These are phyloP conservation scores for Xylaria digitata DNA, from an alignment of 2,329 filamentous ascomycete genomes.

Conservation along the genomic window DNA sequence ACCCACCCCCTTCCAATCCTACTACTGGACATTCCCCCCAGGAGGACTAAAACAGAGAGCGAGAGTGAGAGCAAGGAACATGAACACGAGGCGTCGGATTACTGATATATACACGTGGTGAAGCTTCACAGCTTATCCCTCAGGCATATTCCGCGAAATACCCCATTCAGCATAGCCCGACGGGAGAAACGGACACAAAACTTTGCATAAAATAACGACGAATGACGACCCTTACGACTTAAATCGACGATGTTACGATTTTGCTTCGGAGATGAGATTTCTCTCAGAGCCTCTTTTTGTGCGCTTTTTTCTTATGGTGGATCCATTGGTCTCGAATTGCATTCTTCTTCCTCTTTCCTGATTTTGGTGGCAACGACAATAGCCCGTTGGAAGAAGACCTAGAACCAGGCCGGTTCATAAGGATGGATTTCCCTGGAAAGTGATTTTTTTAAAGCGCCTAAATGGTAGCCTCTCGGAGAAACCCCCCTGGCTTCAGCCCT, in stretches of 20 bases:
- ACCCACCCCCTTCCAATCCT: conserved; percentile 29
- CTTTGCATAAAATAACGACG: conserved; percentile 52
- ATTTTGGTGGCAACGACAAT: conserved; percentile 38
- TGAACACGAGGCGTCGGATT: conserved; percentile 45
- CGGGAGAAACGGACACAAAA: conserved; percentile 48
- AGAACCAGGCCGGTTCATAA: conserved; percentile 48
- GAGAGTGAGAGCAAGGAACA: conserved; percentile 33
- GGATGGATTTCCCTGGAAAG: conserved; percentile 38
- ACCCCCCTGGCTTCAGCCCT: conserved; percentile 7
- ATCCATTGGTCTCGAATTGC: conserved; percentile 34
- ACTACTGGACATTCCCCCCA: conserved; percentile 43
- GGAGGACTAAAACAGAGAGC: conserved; percentile 42
- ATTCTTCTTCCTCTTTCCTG: conserved; percentile 30
- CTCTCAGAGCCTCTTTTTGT: conserved; percentile 28
- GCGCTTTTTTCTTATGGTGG: conserved; percentile 35
- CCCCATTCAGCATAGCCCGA: conserved; percentile 48
- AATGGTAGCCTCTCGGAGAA: conserved; percentile 22
- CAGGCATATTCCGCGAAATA: conserved; percentile 50
- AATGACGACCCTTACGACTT: conserved; percentile 50
- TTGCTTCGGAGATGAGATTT: conserved; percentile 39
- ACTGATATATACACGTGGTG: conserved; percentile 53
- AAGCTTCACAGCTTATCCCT: conserved; percentile 54
- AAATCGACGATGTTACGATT: conserved; percentile 47
- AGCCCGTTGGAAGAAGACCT: conserved; percentile 36
- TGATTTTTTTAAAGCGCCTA: conserved; percentile 17